Percentiles rank a stretch among this genome's conserved stretches.
phyloP scores from a whole-genome alignment of 305 asterid species.

The Solanum hybrid region DNA sequence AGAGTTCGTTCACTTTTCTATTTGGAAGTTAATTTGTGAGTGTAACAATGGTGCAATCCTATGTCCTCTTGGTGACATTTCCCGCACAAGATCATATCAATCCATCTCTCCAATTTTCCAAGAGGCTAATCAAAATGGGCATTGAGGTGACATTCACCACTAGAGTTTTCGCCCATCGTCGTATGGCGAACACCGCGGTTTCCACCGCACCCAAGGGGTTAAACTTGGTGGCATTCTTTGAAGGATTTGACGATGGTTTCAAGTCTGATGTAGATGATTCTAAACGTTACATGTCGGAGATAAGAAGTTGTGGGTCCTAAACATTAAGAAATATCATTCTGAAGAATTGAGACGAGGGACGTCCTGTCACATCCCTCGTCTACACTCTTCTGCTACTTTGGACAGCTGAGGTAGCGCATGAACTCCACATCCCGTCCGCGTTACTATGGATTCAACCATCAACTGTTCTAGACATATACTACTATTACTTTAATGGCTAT shows the following conservation, averaged over 20 bases:
- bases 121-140: slow-evolving; percentile 28
- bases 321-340: background rate
- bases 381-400: slow-evolving; percentile 35
- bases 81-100: slow-evolving; percentile 68
- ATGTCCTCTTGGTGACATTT: slow-evolving; percentile 38
- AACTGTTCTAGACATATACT: slow-evolving; percentile 27
- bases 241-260: slow-evolving; percentile 31
- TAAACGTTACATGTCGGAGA: background rate
- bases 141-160: slow-evolving; percentile 45
- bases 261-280: background rate
- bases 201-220: slow-evolving; percentile 14
- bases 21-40: background rate
- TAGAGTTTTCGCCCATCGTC: slow-evolving; percentile 18
- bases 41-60: slow-evolving; percentile 10
- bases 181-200: slow-evolving; percentile 10
- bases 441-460: slow-evolving; percentile 51
- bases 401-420: slow-evolving; percentile 28
- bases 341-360: slow-evolving; percentile 2
- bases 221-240: slow-evolving; percentile 17
- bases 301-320: slow-evolving; percentile 11
- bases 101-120: slow-evolving; percentile 51
- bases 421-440: slow-evolving; percentile 26
- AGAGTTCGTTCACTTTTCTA: background rate
- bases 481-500: slow-evolving; percentile 43
- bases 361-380: slow-evolving; percentile 18